phyloP scores from a whole-genome alignment of 2,329 filamentous ascomycete genomes.

The Trichoderma arundinaceum region DNA sequence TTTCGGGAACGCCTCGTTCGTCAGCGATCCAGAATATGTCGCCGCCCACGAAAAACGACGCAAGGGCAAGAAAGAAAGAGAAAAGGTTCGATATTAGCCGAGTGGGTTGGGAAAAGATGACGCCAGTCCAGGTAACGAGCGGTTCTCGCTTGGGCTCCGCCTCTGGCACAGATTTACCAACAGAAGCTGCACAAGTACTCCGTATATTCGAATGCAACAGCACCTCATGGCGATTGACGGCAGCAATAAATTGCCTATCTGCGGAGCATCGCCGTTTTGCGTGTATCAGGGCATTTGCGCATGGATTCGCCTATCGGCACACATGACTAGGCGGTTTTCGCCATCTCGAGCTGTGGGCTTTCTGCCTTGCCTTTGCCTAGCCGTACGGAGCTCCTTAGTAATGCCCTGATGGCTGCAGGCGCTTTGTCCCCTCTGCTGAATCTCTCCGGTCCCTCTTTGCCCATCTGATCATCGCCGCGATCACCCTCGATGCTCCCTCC shows the following conservation, averaged over 20 bases:
- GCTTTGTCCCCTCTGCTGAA: neutral
- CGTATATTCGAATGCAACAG: constrained; percentile 10
- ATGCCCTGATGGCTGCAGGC: constrained; percentile 1
- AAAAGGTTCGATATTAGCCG: constrained; percentile 16
- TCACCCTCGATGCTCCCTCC: neutral
- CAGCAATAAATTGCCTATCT: constrained; percentile 17
- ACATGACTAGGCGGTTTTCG: neutral
- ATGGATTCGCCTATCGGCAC: constrained; percentile 1
- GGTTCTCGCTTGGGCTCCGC: constrained; percentile 12
- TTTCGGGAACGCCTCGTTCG: no score
- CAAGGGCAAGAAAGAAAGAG: neutral
- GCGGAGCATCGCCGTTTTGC: constrained; percentile 5
- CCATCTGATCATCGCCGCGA: constrained; percentile 16
- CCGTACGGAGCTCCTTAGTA: neutral
- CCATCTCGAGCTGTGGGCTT: constrained; percentile 6
- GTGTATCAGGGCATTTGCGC: neutral
- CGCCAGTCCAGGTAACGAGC: constrained; percentile 8
- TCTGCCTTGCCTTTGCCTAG: neutral
- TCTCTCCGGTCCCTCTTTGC: neutral
- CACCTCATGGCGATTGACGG: constrained; percentile 25
- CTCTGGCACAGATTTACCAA: neutral
- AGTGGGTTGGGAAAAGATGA: constrained; percentile 18
- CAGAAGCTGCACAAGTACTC: neutral
- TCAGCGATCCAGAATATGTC: neutral
- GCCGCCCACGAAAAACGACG: neutral